Evolutionary conservation across 2,329 filamentous ascomycete species (phyloP).

Genomic region (Nemania diffusa): DNA sequence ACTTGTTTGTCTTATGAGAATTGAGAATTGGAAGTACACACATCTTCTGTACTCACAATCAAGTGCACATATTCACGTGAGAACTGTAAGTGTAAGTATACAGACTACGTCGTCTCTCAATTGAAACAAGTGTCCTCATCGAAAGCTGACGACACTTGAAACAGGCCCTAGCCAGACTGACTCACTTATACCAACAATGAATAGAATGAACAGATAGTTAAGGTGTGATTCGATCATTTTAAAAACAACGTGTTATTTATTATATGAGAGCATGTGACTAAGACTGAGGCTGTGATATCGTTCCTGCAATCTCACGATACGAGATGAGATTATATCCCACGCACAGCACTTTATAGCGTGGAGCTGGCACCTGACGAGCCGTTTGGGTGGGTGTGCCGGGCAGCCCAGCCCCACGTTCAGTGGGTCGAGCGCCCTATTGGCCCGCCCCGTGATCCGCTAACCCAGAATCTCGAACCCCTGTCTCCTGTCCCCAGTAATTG

Average conservation of each 20-base stretch:
- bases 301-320: slow-evolving; percentile 26
- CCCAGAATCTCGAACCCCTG: not conserved
- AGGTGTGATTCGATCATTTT: not conserved
- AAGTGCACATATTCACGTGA: no score
- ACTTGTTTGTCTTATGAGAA: no score
- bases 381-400: not conserved
- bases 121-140: slow-evolving; percentile 13
- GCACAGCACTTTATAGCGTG: not conserved
- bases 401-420: slow-evolving; percentile 13
- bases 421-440: slow-evolving; percentile 18
- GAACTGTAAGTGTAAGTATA: no score
- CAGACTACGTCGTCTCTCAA: not conserved
- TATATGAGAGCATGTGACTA: slow-evolving; percentile 7
- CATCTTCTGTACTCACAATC: no score
- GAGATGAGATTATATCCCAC: slow-evolving; percentile 8
- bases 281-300: slow-evolving; percentile 18
- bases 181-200: not conserved
- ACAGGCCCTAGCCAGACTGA: not conserved
- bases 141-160: slow-evolving; percentile 11
- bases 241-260: slow-evolving; percentile 12
- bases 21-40: no score
- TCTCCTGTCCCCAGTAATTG: not conserved
- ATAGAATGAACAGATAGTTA: not conserved
- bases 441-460: not conserved
- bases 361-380: not conserved